A percentile compares a stretch with the other conserved stretches of the same genome.
Evolutionary conservation across 352 stramenopile species (phyloP).

Genomic region (Phytopythium litorale): DNA sequence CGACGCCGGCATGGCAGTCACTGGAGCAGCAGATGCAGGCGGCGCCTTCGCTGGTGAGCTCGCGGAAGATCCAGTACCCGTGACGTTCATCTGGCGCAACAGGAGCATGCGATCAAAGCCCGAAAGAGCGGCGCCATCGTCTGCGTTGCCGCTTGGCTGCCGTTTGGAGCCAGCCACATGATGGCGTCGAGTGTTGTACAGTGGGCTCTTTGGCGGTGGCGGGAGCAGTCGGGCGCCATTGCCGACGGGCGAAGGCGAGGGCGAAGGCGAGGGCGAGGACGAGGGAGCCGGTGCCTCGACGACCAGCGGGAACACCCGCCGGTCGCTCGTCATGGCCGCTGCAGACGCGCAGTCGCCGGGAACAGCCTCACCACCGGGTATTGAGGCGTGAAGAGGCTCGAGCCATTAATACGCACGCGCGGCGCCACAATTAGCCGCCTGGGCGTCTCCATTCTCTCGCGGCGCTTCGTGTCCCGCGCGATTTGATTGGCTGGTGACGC

Average conservation of each 20-base stretch:
- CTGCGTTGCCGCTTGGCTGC: too few relatives aligned
- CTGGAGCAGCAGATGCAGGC: neutral
- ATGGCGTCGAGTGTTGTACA: constrained; percentile 8
- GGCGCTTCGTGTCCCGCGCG: neutral
- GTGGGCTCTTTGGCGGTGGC: constrained; percentile 46
- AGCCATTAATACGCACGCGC: neutral
- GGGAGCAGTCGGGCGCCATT: constrained; percentile 15
- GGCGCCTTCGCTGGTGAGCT: neutral
- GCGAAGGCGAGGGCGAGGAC: neutral
- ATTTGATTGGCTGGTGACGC: neutral
- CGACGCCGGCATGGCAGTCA: neutral
- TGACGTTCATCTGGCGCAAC: constrained; percentile 52
- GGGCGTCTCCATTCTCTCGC: neutral
- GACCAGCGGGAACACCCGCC: constrained; percentile 39
- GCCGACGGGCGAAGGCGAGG: neutral
- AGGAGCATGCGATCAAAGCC: constrained; percentile 46
- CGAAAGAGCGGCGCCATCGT: constrained; percentile 1
- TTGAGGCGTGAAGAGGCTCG: neutral
- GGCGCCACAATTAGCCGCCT: neutral
- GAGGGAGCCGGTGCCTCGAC: constrained; percentile 20
- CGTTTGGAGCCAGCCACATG: neutral
- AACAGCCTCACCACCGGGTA: neutral
- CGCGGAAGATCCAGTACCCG: constrained; percentile 11
- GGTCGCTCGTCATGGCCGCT: constrained; percentile 13
- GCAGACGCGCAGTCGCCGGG: neutral